Base-by-base conservation (phyloP, 2,329 filamentous ascomycete species). In the Lecanicillium sp. region DNA sequence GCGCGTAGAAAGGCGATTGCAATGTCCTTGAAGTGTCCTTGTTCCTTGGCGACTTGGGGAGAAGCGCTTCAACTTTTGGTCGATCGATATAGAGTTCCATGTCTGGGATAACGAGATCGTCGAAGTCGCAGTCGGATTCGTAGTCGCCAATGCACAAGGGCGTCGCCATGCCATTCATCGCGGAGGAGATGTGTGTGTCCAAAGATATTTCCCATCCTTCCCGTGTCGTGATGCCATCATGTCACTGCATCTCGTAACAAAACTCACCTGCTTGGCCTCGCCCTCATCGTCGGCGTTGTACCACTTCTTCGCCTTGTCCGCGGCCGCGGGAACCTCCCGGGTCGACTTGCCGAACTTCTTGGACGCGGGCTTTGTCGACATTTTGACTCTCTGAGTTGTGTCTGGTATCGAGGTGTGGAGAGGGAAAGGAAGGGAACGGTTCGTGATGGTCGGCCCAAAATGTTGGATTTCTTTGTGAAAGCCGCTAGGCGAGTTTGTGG, bases 271-370 rank as follows among this genome's bases (percentile, higher is more conserved):
- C 84, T 90, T 95, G 67, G 83, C 81, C 75, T 86, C 77, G 71
- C 81, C 70, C 69, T 91, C 87, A 75, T 96, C 91, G 74, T 94
- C 87, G 70, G 89, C 87, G 73, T 90, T 88, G 79, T 98, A 98
- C 89, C 91, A 98, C 81, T 96, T 97, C 81, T 87, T 84, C 67
- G 91, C 91, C 87, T 94, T 95, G 75, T 95, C 83, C 69, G 80
- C 79, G 74, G 79, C 73, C 74, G 87, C 83, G 73, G 87, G 90
- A 73, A 96, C 85, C 74, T 86, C 81, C 79, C 91, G 85, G 78
- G 88, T 87, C 77, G 88, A 88, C 83, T 93, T 93, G 79, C 90
- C 90, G 82, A 95, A 96, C 81, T 87, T 91, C 88, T 95, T 95
- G 68, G 84, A 87, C 76, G 81, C 77, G 66, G 74, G 74, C 82